Base-by-base conservation (phyloP, 2,329 filamentous ascomycete species). In the Sporothrix brunneoviolacea region DNA sequence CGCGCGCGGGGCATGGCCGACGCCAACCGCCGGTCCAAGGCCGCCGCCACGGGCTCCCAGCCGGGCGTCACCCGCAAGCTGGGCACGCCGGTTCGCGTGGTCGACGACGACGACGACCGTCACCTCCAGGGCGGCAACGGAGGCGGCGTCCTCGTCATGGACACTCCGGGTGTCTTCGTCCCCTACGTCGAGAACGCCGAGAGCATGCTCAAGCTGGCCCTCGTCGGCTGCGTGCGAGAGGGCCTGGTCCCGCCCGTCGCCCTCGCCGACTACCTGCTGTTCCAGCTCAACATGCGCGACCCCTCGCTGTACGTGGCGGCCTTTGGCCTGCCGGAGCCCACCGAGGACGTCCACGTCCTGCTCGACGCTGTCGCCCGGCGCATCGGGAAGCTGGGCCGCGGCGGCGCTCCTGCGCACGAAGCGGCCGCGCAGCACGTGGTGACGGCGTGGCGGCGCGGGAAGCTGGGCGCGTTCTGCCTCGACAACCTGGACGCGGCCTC, bases 111-210 rank as follows among this genome's bases (percentile, higher is more conserved):
- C 24, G 40, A 22, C 18, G 55, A 57, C 35, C 55, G 16, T 13
- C 12, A 30, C 32, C 39, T 54, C 43, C 53, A 13, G 24, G 54
- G 50, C 22, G 65, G 62, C 16, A 69, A 64, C 18, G 74, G 73
- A 21, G 73, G 77, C 39, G 84, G 84, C 38, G 84, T 95, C 5
- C 95, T 93, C 64, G 70, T 97, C 38, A 72, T 95, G 42, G 93
- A 98, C 68, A 96, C 91, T 0, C 93, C 93, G 0, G 93, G 93
- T 42, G 91, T 98, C 8, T 98, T 97, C 66, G 81, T 96, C 53
- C 93, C 93, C 0, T 95, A 95, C 64, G 86, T 97, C 24, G 79
- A 84, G 0, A 81, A 94, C 61, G 78, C 86, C 15, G 86, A 93
- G 64, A 81, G 83, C 40, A 98, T 98, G 93, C 74, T 98, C 55